Evolutionary conservation across 805 yeast species (phyloP).

Genomic region (Yarrowia bubula): DNA sequence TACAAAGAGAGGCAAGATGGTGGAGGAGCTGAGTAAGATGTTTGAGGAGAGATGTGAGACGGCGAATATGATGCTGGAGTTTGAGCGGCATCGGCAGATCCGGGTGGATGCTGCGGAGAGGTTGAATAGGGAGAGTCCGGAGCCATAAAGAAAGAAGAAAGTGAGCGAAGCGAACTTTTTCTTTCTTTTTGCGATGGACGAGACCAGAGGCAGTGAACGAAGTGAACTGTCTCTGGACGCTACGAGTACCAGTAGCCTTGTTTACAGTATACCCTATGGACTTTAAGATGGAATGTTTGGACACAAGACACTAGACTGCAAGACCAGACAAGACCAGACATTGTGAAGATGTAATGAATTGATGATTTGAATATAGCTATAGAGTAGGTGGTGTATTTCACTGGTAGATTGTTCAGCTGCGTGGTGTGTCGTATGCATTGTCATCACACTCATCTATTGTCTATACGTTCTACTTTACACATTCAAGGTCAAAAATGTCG

Average conservation of each 20-base stretch:
- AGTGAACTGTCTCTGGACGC: no score
- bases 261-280: neutral
- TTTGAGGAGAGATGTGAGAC: conserved; percentile 54
- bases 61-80: conserved; percentile 32
- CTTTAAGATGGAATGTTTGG: neutral
- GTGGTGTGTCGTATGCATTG: no score
- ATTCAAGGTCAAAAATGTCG: neutral
- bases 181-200: no score
- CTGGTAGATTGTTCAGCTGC: no score
- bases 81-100: conserved; percentile 29
- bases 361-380: neutral
- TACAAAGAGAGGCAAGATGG: conserved; percentile 54
- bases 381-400: no score
- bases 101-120: conserved; percentile 13
- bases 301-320: neutral
- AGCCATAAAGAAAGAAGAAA: neutral
- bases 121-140: neutral
- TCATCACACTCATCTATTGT: neutral
- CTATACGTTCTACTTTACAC: neutral
- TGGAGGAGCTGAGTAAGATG: conserved; percentile 58
- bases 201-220: no score
- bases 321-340: no score
- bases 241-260: no score
- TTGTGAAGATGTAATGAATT: conserved; percentile 8
- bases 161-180: no score